Conservation (phyloP, 164 flowering plant genomes). For the Magnolia changhungtana region DNA sequence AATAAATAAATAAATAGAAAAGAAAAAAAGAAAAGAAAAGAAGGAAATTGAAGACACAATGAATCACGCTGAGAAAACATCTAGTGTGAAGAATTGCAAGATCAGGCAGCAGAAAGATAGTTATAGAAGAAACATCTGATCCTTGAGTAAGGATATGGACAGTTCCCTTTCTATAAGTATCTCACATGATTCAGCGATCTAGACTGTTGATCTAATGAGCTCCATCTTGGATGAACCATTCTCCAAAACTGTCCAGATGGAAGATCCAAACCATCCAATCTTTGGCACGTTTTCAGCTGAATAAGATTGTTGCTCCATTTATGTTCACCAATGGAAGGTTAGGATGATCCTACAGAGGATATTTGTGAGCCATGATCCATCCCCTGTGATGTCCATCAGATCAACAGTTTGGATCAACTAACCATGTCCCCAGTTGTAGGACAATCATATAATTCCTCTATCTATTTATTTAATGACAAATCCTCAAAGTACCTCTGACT, state of each 20-base stretch:
- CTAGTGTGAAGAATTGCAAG: not conserved
- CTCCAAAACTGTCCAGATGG: no score
- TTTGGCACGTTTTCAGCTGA: not conserved
- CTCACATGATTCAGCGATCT: not conserved
- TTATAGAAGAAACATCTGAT: not conserved
- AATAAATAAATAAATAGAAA: not conserved
- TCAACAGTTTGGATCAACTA: not conserved
- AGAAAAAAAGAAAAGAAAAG: not conserved
- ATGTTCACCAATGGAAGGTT: not conserved
- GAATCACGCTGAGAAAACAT: not conserved
- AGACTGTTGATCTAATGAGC: not conserved
- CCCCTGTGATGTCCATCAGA: not conserved
- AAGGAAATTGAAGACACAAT: not conserved
- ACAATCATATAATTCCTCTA: not conserved
- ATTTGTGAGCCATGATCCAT: not conserved
- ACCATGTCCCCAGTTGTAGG: not conserved
- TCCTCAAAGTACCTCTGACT: conserved; percentile 64
- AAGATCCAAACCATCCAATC: not conserved
- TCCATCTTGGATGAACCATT: not conserved
- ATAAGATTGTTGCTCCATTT: not conserved
- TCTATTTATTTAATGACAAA: not conserved
- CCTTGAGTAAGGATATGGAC: not conserved
- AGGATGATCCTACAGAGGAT: not conserved
- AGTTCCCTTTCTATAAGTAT: not conserved
- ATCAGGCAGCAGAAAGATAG: not conserved